Conservation (phyloP, 148 eudicot genomes). For the Rhododendron kiyosumense region DNA sequence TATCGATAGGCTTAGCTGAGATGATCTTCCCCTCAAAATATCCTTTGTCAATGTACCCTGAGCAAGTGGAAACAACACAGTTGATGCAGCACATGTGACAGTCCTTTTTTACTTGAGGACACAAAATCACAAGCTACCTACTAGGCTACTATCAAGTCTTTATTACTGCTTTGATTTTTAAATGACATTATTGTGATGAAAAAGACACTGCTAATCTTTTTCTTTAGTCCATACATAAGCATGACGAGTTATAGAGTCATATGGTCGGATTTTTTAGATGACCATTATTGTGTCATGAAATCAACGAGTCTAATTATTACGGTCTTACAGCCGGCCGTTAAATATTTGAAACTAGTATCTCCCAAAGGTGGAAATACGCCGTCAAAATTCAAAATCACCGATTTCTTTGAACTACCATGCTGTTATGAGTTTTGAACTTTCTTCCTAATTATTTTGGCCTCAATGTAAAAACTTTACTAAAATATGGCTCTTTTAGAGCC, state of each 20-base stretch:
- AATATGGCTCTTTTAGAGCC: neutral
- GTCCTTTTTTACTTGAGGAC: neutral
- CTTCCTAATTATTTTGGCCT: neutral
- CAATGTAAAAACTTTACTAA: neutral
- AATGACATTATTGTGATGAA: neutral
- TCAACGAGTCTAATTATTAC: too few relatives aligned
- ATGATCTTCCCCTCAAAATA: neutral
- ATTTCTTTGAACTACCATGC: neutral
- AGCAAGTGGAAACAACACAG: neutral
- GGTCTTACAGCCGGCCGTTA: too few relatives aligned
- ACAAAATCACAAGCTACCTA: neutral
- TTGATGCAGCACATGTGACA: neutral
- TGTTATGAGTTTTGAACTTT: neutral
- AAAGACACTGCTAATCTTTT: neutral
- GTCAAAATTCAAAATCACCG: neutral
- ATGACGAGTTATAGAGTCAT: neutral
- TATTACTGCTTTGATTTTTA: neutral
- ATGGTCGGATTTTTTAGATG: too few relatives aligned
- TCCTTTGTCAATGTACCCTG: neutral
- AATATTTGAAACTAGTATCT: too few relatives aligned
- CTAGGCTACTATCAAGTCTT: neutral
- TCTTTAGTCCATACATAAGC: neutral
- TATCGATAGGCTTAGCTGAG: too few relatives aligned
- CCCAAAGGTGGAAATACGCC: neutral
- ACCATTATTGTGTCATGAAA: too few relatives aligned